Base-by-base conservation (phyloP, 495 filamentous ascomycete species). In the Hyaloscypha hepaticicola region DNA sequence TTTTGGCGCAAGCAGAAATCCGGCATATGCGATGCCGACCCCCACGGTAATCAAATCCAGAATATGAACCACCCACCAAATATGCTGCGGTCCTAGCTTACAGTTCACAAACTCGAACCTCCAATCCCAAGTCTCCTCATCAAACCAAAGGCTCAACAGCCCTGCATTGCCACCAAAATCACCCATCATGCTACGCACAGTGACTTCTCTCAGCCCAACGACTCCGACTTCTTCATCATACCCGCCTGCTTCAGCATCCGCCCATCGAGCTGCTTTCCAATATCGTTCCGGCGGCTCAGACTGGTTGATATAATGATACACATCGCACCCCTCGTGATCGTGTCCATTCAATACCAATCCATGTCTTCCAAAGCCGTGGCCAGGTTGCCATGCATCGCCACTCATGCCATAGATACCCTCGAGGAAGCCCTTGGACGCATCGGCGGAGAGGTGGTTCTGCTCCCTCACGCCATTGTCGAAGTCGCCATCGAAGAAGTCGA, bases 121-220 rank as follows among this genome's bases (percentile, higher is more conserved):
- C 95, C 95, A 99, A 68, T 90, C 87, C 77, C 82, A 84, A 16
- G 69, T 70, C 5, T 80, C 76, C 45, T 81, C 70, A 75, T 98
- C 90, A 72, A 93, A 98, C 96, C 96, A 99, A 2, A 89, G 79
- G 48, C 88, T 93, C 49, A 99, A 73, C 29, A 99, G 77, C 0
- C 91, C 96, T 0, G 92, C 93, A 73, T 96, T 93, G 5, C 95
- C 95, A 22, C 86, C 87, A 71, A 87, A 98, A 27, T 90, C 90
- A 26, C 94, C 95, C 95, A 99, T 99, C 95, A 99, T 97, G 69
- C 92, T 96, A n/a, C 92, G 84, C 5, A 98, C 89, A 0, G 95
- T 99, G 58, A 97, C 85, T 76, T 98, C 95, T 2, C 93, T 78
- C n/a, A 97, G 79, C 0, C 84, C 85, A 1, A 84, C 83, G 1